These are phyloP conservation scores for Aspergillus sp. DNA, from an alignment of 2,329 filamentous ascomycete species.

Conservation along the genomic window DNA sequence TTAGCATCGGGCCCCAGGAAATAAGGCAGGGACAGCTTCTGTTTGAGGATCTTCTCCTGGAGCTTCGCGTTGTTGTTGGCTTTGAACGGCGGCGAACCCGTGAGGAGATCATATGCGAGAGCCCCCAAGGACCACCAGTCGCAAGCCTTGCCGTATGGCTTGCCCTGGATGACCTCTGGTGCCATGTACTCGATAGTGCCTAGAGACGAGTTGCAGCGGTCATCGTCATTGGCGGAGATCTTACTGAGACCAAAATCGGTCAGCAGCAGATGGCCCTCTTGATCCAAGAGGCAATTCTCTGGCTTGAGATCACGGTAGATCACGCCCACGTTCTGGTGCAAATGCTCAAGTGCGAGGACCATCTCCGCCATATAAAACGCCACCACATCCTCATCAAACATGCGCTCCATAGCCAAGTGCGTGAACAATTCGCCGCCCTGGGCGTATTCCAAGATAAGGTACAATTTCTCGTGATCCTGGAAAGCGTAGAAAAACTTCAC, in stretches of 20 bases:
- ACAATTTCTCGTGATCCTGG: slow-evolving; percentile 95
- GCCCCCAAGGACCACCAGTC: slow-evolving; percentile 99
- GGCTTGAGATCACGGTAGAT: slow-evolving; percentile 97
- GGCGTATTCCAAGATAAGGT: slow-evolving; percentile 95
- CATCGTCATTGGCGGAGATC: slow-evolving; percentile 69
- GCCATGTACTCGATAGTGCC: slow-evolving; percentile 99
- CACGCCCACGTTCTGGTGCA: slow-evolving; percentile 87
- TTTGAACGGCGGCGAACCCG: slow-evolving; percentile 83
- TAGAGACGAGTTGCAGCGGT: slow-evolving; percentile 79
- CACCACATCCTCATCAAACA: slow-evolving; percentile 85
- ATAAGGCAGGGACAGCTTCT: slow-evolving; percentile 84
- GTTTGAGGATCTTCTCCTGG: slow-evolving; percentile 90
- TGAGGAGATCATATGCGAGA: slow-evolving; percentile 86
- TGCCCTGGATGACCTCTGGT: slow-evolving; percentile 83
- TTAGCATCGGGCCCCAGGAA: slow-evolving; percentile 89
- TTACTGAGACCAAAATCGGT: slow-evolving; percentile 98
- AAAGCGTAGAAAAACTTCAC: slow-evolving; percentile 98
- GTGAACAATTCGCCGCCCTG: slow-evolving; percentile 95
- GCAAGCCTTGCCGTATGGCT: slow-evolving; percentile 87
- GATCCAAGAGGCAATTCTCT: slow-evolving; percentile 91
- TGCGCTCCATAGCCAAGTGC: slow-evolving; percentile 88
- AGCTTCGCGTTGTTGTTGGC: slow-evolving; percentile 92
- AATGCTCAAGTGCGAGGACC: slow-evolving; percentile 85
- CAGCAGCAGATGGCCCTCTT: slow-evolving; percentile 84
- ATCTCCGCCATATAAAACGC: slow-evolving; percentile 99